These are phyloP conservation scores for Halenospora varia DNA, from an alignment of 495 filamentous ascomycete genomes.

Conservation along the genomic window DNA sequence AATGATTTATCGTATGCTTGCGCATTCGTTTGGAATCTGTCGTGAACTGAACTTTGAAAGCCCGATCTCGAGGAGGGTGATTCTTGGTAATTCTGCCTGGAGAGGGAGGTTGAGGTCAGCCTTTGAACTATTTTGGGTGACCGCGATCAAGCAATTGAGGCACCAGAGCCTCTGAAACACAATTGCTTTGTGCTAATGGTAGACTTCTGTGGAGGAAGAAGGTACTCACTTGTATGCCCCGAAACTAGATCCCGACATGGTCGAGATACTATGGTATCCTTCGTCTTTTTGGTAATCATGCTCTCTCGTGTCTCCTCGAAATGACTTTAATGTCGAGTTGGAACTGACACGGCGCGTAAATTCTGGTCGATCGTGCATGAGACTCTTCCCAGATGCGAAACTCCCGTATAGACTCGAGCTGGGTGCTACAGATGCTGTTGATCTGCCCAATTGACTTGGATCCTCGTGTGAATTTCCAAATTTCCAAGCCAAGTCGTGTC, in stretches of 20 bases:
- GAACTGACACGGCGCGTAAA: slow-evolving; percentile 31
- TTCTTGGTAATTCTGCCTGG: slow-evolving; percentile 26
- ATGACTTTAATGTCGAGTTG: slow-evolving; percentile 32
- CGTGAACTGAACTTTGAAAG: slow-evolving; percentile 39
- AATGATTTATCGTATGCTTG: slow-evolving; percentile 77
- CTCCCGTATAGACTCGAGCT: slow-evolving; percentile 27
- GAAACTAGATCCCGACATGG: slow-evolving; percentile 38
- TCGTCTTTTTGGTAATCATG: slow-evolving; percentile 37
- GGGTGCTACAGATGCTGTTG: slow-evolving; percentile 25
- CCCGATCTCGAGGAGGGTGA: slow-evolving; percentile 17
- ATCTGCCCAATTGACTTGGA: slow-evolving; percentile 12
- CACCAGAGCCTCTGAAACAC: no score
- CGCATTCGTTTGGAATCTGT: slow-evolving; percentile 52
- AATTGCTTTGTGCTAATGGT: slow-evolving; percentile 17
- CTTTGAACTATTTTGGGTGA: slow-evolving; percentile 25
- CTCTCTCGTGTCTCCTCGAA: slow-evolving; percentile 22
- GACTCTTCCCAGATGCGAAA: slow-evolving; percentile 17
- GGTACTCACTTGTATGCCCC: slow-evolving; percentile 31
- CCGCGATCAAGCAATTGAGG: no score
- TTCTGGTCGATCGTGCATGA: slow-evolving; percentile 26
- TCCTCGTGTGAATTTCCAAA: slow-evolving; percentile 27
- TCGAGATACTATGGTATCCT: slow-evolving; percentile 51
- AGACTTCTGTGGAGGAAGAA: background rate
- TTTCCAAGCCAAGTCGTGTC: slow-evolving; percentile 29
- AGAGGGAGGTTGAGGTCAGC: slow-evolving; percentile 10